These are phyloP conservation scores for Tricholomella constricta DNA, from an alignment of 768 basidiomycete species.

Conservation along the genomic window DNA sequence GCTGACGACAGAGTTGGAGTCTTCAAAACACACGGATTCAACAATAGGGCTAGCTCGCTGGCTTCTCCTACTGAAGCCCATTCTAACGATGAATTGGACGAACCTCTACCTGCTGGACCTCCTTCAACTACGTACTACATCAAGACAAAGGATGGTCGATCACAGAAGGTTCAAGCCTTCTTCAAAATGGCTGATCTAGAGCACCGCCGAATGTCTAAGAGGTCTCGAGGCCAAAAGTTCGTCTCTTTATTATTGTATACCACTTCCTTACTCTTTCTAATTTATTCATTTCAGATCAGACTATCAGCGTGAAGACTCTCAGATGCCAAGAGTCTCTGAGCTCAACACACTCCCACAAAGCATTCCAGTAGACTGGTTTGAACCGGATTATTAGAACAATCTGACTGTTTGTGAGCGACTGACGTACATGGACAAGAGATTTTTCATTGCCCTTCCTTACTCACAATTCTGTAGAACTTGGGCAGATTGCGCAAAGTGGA, in stretches of 20 bases:
- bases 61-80: too few species aligned
- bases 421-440: conserved; percentile 9
- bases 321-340: not conserved
- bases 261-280: too few species aligned
- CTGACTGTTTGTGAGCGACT: conserved; percentile 15
- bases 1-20: too few species aligned
- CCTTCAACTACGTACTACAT: too few species aligned
- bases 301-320: not conserved
- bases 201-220: too few species aligned
- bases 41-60: conserved; percentile 1
- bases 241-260: too few species aligned
- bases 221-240: too few species aligned
- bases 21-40: conserved; percentile 2
- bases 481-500: not conserved
- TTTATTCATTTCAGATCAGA: not conserved
- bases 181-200: too few species aligned
- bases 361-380: not conserved
- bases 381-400: not conserved
- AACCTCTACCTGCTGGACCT: too few species aligned
- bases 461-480: conserved; percentile 4
- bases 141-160: too few species aligned
- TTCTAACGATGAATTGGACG: too few species aligned
- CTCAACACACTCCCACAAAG: not conserved
- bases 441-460: conserved; percentile 20
- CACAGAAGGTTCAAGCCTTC: too few species aligned